These are phyloP conservation scores for Phoenix roebelenii DNA, from an alignment of 176 grass and related monocot genomes.

Conservation along the genomic window DNA sequence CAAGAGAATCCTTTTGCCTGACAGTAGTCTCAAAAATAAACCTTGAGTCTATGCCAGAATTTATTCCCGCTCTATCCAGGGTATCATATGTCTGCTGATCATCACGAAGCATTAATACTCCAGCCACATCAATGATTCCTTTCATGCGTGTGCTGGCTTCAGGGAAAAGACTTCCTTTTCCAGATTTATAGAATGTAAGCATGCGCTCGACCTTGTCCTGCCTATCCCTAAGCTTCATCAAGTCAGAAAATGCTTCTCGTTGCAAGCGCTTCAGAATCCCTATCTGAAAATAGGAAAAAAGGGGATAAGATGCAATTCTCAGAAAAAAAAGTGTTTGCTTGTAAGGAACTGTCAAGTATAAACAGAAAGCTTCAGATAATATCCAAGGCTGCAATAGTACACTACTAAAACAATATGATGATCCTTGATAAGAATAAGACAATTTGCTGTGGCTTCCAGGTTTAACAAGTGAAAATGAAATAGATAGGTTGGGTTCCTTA, in stretches of 20 bases:
- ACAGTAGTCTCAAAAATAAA: conserved; percentile 67
- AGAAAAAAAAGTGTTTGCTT: not conserved
- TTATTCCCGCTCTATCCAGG: conserved; percentile 30
- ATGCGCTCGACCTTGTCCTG: conserved; percentile 70
- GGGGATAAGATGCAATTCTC: not conserved
- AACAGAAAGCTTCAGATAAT: not conserved
- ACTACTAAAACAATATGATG: not conserved
- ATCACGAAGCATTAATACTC: conserved; percentile 22
- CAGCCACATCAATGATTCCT: conserved; percentile 41
- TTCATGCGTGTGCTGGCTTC: conserved; percentile 51
- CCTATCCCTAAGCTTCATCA: conserved; percentile 72
- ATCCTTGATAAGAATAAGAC: no score
- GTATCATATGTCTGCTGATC: not conserved
- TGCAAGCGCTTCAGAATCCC: conserved; percentile 67
- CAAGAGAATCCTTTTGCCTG: conserved; percentile 54
- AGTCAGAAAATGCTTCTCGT: conserved; percentile 61
- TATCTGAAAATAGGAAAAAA: conserved; percentile 22
- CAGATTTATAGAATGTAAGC: conserved; percentile 33
- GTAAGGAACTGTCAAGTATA: not conserved
- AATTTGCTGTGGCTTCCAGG: no score
- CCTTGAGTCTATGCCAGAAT: conserved; percentile 35
- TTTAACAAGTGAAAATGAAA: no score
- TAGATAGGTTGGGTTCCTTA: no score
- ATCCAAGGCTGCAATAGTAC: not conserved
- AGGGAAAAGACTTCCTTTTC: conserved; percentile 41